phyloP scores from a whole-genome alignment of 2,329 filamentous ascomycete species.

The Talaromyces rugulosus region DNA sequence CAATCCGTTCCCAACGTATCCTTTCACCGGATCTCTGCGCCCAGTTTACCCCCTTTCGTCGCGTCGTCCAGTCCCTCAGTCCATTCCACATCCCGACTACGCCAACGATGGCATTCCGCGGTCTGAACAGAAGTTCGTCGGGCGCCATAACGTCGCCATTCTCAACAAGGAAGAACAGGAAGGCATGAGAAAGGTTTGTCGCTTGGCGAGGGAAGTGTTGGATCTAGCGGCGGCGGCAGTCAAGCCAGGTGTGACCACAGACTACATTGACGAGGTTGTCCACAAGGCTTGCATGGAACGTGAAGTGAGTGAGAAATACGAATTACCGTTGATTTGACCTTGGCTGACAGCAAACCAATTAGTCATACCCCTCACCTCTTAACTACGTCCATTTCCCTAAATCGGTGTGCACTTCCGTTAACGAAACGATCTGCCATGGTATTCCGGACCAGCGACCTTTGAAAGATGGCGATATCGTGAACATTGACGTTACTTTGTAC shows the following conservation, averaged over 20 bases:
- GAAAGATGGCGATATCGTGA: conserved; percentile 90
- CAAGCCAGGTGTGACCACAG: conserved; percentile 90
- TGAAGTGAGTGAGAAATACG: conserved; percentile 67
- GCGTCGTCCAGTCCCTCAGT: conserved; percentile 68
- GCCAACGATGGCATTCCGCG: conserved; percentile 73
- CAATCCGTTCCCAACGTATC: conserved; percentile 88
- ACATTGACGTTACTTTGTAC: conserved; percentile 93
- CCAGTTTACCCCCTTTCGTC: conserved; percentile 82
- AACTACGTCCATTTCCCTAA: conserved; percentile 98
- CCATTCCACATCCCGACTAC: conserved; percentile 83
- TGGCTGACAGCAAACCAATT: conserved; percentile 33
- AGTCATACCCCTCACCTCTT: conserved; percentile 92
- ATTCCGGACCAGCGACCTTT: conserved; percentile 89
- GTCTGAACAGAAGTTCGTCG: conserved; percentile 61
- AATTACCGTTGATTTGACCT: conserved; percentile 12
- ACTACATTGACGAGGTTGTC: conserved; percentile 90
- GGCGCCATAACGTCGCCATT: conserved; percentile 76
- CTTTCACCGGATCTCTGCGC: conserved; percentile 74
- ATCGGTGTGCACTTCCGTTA: conserved; percentile 92
- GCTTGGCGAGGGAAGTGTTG: conserved; percentile 80
- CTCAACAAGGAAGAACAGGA: conserved; percentile 76
- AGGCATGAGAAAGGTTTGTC: conserved; percentile 89
- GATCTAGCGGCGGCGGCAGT: conserved; percentile 82
- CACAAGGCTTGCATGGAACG: conserved; percentile 93
- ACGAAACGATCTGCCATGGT: conserved; percentile 98